Evolutionary conservation across 23 red algal species (phyloP).

Genomic region (Chondrus crispus): DNA sequence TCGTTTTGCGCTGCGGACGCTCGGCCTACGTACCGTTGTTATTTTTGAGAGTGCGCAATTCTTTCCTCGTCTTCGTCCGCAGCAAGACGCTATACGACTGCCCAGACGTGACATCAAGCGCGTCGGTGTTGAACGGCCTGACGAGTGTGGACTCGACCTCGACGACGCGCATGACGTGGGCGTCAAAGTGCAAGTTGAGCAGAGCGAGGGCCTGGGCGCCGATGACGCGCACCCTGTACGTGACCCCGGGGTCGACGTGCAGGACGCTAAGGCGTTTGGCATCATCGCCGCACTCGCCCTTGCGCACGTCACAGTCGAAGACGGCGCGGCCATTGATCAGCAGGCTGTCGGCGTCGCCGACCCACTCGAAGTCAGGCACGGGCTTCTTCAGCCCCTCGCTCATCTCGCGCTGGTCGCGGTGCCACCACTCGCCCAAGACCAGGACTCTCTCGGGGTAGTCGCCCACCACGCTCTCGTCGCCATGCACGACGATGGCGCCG

Average conservation of each 20-base stretch:
- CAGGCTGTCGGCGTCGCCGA: constrained; percentile 11
- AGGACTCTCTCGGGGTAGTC: neutral
- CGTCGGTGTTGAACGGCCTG: neutral
- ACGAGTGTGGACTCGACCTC: constrained; percentile 26
- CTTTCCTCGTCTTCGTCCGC: neutral
- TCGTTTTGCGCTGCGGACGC: too few species aligned
- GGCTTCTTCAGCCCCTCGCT: neutral
- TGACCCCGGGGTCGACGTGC: constrained; percentile 8
- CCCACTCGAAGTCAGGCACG: constrained; percentile 34
- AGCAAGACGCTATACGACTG: constrained; percentile 42
- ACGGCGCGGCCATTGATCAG: constrained; percentile 36
- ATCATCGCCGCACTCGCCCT: neutral
- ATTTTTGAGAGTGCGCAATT: neutral
- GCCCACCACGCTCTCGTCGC: constrained; percentile 14
- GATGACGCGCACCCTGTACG: constrained; percentile 28
- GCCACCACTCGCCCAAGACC: constrained; percentile 44
- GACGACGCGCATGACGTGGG: neutral
- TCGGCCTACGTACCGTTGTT: too few species aligned
- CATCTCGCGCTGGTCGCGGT: neutral
- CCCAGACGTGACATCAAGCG: constrained; percentile 30
- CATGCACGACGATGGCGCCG: constrained; percentile 32
- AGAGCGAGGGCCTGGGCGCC: constrained; percentile 41
- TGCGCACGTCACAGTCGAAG: constrained; percentile 28
- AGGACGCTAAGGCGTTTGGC: constrained; percentile 19
- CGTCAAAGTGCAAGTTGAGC: constrained; percentile 45